Evolutionary conservation across 148 eudicot species (phyloP).

Genomic region (Pouteria glomerata): DNA sequence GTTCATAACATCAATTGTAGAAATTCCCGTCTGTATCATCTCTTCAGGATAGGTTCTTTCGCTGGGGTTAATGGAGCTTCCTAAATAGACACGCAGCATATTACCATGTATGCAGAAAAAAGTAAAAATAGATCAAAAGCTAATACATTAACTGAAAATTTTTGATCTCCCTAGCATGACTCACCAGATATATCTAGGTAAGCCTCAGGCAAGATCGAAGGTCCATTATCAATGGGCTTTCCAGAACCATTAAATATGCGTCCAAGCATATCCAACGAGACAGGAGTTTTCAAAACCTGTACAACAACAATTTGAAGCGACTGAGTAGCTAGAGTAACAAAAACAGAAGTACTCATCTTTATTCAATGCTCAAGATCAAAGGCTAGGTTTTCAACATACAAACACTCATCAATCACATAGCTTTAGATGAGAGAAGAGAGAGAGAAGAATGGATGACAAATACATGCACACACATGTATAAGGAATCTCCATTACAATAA

Average conservation of each 20-base stretch:
- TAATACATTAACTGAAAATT: not conserved
- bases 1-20: constrained; percentile 98
- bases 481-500: too few species aligned
- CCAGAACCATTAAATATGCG: constrained; percentile 98
- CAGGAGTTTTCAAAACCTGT: constrained; percentile 95
- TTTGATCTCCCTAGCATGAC: constrained; percentile 14
- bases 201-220: constrained; percentile 96
- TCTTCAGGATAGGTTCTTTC: constrained; percentile 98
- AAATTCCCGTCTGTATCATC: constrained; percentile 97
- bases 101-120: not conserved
- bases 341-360: too few species aligned
- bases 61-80: constrained; percentile 98
- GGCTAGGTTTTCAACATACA: not conserved
- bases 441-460: too few species aligned
- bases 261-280: constrained; percentile 98
- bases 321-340: too few species aligned
- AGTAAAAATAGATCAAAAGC: not conserved
- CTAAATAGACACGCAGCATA: constrained; percentile 21
- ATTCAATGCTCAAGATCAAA: constrained; percentile 1
- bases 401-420: not conserved
- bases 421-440: not conserved
- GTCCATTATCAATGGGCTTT: constrained; percentile 96
- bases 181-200: constrained; percentile 94
- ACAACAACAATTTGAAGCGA: constrained; percentile 3
- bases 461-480: too few species aligned